Evolutionary conservation across 176 grass and related monocot genomes (phyloP), one percentile per base, ranked within the genome.

Genomic region (Thinopyrum elongatum): DNA sequence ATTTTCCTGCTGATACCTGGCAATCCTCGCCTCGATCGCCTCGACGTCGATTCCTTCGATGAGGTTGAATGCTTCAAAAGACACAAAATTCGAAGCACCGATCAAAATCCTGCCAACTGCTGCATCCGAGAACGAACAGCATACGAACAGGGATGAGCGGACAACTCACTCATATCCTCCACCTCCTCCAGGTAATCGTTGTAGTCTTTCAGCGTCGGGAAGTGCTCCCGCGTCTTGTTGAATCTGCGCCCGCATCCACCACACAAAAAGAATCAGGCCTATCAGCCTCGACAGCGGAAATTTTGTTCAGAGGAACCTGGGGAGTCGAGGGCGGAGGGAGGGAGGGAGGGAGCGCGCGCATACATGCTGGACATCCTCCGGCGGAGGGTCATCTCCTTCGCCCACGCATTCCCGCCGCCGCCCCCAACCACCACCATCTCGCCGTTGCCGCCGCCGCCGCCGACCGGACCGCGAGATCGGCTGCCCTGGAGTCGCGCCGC

Each of bases 101-200:
- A 3, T 92, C 29, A 91, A 30, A 39, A 65, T 35, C 62, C 72
- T 19, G 39, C 28, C 16, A 53, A 17, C 88, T 49, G 5, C 7
- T 47, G 58, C 27, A 57, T 55, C 78, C 3, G 21, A 27, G 34
- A 68, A 76, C 17, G 69, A 53, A 5, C 31, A 83, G 70, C 15
- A 64, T 46, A 46, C 39, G 16, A 6, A 53, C 34, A 70, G 31
- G 25, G 10, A 65, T 3, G 41, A 70, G 59, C 1, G 29, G 76
- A 33, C 71, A 82, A 84, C 92, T 88, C 87, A 98, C 96, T 98
- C 96, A 91, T 89, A 69, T 98, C 96, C 79, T 98, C 93, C 27
- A 95, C 93, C 84, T 98, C 96, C 84, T 98, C 96, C 46, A 98
- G 92, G 70, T 94, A 95, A 79, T 98, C 97, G 79, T 98, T 98